A percentile compares a stretch with the other conserved stretches of the same genome.
phyloP scores from a whole-genome alignment of 2,329 filamentous ascomycete genomes.

The Penicillium sp. region DNA sequence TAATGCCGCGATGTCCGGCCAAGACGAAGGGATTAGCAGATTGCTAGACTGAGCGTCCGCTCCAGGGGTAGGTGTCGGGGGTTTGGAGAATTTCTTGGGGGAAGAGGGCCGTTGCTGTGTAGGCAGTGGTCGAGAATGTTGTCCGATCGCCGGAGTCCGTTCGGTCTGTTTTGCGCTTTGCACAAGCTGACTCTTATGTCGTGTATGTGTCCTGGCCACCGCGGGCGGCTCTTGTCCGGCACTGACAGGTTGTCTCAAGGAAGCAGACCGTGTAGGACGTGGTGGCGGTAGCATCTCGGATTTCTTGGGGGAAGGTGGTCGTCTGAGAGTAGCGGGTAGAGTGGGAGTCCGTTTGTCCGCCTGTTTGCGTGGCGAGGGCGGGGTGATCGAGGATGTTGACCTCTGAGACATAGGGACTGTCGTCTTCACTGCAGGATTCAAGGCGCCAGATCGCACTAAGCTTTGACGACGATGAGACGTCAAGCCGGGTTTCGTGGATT shows the following conservation, averaged over 20 bases:
- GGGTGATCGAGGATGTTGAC: constrained; percentile 16
- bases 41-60: constrained; percentile 15
- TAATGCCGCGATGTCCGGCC: constrained; percentile 36
- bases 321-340: constrained; percentile 9
- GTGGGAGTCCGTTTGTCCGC: constrained; percentile 11
- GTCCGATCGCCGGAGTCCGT: constrained; percentile 17
- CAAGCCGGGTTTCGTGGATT: background rate
- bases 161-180: constrained; percentile 19
- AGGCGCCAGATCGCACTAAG: constrained; percentile 27
- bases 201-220: constrained; percentile 27
- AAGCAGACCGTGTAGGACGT: constrained; percentile 36
- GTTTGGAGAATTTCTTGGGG: constrained; percentile 36
- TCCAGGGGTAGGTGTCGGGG: constrained; percentile 20
- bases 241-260: constrained; percentile 34
- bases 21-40: constrained; percentile 29
- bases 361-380: constrained; percentile 27
- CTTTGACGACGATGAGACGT: constrained; percentile 29
- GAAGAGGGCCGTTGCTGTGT: constrained; percentile 40
- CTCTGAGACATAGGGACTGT: constrained; percentile 19
- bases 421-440: constrained; percentile 21
- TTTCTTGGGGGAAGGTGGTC: constrained; percentile 28
- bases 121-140: constrained; percentile 31
- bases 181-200: constrained; percentile 38
- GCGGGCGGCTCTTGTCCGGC: constrained; percentile 19
- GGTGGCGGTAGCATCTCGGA: constrained; percentile 35